Evolutionary conservation across 352 stramenopile species (phyloP).

Genomic region (Paralagenidium karlingii): DNA sequence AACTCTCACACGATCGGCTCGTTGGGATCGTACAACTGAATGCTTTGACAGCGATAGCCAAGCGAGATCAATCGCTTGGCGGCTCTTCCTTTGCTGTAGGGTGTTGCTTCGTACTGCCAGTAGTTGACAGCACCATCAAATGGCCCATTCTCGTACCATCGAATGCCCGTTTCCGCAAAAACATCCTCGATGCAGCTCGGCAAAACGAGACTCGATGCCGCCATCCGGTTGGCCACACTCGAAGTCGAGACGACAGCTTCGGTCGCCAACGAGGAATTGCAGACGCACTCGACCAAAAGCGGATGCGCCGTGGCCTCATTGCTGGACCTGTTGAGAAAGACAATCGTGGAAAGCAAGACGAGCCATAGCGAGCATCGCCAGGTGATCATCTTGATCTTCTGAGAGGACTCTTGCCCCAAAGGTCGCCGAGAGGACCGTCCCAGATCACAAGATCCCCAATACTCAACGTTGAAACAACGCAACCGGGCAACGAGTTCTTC

Average conservation of each 20-base stretch:
- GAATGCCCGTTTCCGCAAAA: conserved; percentile 67
- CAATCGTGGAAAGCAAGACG: too few relatives aligned
- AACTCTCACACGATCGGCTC: too few relatives aligned
- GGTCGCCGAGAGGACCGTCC: too few relatives aligned
- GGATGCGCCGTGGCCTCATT: conserved; percentile 27
- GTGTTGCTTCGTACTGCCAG: conserved; percentile 22
- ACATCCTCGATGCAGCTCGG: conserved; percentile 65
- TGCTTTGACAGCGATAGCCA: conserved; percentile 48
- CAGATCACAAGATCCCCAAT: too few relatives aligned
- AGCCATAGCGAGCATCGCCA: too few relatives aligned
- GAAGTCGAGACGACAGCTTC: conserved; percentile 34
- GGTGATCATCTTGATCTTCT: too few relatives aligned
- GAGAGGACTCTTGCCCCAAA: too few relatives aligned
- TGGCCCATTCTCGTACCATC: conserved; percentile 69
- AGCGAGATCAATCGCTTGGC: conserved; percentile 51
- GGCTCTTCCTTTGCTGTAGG: conserved; percentile 34
- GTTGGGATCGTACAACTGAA: conserved; percentile 55
- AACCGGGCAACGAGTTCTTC: too few relatives aligned
- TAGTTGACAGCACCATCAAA: conserved; percentile 40
- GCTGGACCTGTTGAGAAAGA: too few relatives aligned
- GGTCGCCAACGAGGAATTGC: conserved; percentile 47
- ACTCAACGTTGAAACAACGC: too few relatives aligned
- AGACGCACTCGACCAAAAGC: conserved; percentile 62
- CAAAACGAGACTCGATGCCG: too few relatives aligned
- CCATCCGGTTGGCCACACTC: too few relatives aligned